Conservation (phyloP, 139 green algal genomes). For the Chlamydomonas applanata region DNA sequence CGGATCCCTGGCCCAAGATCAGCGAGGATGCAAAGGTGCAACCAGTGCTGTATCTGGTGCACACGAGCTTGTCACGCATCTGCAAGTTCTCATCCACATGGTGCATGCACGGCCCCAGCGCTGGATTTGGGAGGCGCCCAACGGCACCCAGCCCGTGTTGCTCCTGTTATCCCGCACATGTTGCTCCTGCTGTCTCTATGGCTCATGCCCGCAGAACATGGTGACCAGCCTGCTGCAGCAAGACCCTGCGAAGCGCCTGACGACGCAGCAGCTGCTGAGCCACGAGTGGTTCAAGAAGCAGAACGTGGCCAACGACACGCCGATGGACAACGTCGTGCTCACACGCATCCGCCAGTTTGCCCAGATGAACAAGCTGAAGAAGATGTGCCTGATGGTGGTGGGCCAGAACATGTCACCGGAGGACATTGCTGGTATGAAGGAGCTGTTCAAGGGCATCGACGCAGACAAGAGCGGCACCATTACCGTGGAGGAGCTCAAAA, state of each 20-base stretch:
- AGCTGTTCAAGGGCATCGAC: slow-evolving; percentile 83
- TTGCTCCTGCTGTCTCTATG: too few species aligned
- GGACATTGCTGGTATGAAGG: slow-evolving; percentile 65
- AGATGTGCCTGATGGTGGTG: slow-evolving; percentile 76
- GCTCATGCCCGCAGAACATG: slow-evolving; percentile 22
- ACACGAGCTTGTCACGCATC: too few species aligned
- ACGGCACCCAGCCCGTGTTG: too few species aligned
- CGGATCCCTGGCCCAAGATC: slow-evolving; percentile 78
- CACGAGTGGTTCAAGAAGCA: slow-evolving; percentile 65
- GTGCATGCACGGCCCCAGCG: too few species aligned
- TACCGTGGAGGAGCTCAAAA: slow-evolving; percentile 73
- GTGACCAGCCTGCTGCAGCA: slow-evolving; percentile 23
- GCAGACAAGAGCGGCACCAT: slow-evolving; percentile 73
- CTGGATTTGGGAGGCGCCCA: too few species aligned
- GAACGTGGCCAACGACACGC: slow-evolving; percentile 42
- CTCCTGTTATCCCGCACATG: too few species aligned
- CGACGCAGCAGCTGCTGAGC: slow-evolving; percentile 46
- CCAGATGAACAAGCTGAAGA: slow-evolving; percentile 81
- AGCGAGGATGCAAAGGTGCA: slow-evolving; percentile 72
- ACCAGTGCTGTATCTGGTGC: too few species aligned
- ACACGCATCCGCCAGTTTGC: slow-evolving; percentile 73
- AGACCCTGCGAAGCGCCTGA: slow-evolving; percentile 39
- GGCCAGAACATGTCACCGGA: slow-evolving; percentile 55
- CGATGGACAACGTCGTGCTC: slow-evolving; percentile 67
- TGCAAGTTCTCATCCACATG: too few species aligned